Percentiles rank a stretch among this genome's conserved stretches.
phyloP scores from a whole-genome alignment of 129 eudicot genomes.

The Flaveria trinervia region DNA sequence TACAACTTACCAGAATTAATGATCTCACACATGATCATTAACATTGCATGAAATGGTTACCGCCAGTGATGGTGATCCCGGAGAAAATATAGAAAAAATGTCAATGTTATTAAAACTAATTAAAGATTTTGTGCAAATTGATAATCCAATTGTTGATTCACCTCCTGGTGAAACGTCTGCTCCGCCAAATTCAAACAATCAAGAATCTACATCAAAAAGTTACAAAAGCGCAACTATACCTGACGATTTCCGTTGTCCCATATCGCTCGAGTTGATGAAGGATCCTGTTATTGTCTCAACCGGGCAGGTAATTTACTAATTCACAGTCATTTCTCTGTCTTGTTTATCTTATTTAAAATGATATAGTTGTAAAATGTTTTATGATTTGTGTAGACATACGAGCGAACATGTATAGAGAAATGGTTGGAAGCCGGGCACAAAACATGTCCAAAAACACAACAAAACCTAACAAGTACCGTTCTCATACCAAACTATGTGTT shows the following conservation, averaged over 20 bases:
- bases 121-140: conserved; percentile 79
- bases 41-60: conserved; percentile 87
- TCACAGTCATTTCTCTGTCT: not conserved
- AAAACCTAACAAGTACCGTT: conserved; percentile 51
- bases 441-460: conserved; percentile 96
- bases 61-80: conserved; percentile 71
- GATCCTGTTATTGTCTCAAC: conserved; percentile 98
- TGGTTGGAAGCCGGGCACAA: conserved; percentile 84
- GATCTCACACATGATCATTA: conserved; percentile 82
- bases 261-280: conserved; percentile 85
- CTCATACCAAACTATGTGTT: conserved; percentile 87
- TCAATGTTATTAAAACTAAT: conserved; percentile 67
- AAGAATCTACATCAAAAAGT: conserved; percentile 36
- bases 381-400: conserved; percentile 65
- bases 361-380: not conserved
- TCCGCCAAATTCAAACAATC: conserved; percentile 48
- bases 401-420: conserved; percentile 78
- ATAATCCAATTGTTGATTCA: conserved; percentile 55
- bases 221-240: conserved; percentile 56
- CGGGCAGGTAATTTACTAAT: conserved; percentile 66
- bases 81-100: conserved; percentile 83
- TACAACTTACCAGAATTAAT: conserved; percentile 62
- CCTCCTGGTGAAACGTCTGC: conserved; percentile 44
- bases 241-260: conserved; percentile 92
- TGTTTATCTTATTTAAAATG: not conserved